Evolutionary conservation across 345 rosid species (phyloP).

Genomic region (Camelina sativa): DNA sequence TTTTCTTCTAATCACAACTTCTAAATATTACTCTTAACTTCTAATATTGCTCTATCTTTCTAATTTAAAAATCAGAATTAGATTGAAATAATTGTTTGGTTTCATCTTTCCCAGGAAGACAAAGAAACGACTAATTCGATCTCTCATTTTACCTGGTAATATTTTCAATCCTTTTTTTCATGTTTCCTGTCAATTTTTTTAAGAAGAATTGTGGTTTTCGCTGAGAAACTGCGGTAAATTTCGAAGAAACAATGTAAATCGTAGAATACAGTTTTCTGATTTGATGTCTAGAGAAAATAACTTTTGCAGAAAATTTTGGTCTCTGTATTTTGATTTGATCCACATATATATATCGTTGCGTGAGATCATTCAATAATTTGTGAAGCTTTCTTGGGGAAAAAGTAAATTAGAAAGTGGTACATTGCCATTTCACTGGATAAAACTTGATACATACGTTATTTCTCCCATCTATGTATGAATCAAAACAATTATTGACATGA

Average conservation of each 20-base stretch:
- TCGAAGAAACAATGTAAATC: slow-evolving; percentile 5
- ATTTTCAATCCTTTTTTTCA: not conserved
- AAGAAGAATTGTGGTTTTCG: slow-evolving; percentile 6
- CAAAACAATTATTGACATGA: not conserved
- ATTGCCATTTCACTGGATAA: not conserved
- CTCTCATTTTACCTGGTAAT: slow-evolving; percentile 32
- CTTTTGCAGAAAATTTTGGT: not conserved
- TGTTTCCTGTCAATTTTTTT: not conserved
- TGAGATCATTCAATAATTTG: not conserved
- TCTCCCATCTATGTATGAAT: not conserved
- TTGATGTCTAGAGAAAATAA: not conserved
- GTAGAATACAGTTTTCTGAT: not conserved
- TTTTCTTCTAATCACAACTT: slow-evolving; percentile 25
- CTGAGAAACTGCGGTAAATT: not conserved
- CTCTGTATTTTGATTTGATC: slow-evolving; percentile 16
- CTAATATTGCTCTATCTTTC: slow-evolving; percentile 25
- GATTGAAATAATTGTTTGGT: slow-evolving; percentile 24
- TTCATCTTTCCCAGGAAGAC: slow-evolving; percentile 24
- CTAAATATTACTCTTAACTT: slow-evolving; percentile 11
- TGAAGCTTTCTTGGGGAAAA: slow-evolving; percentile 26
- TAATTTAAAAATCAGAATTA: slow-evolving; percentile 17
- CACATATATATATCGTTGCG: not conserved
- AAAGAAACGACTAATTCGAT: slow-evolving; percentile 25
- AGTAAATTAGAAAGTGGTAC: not conserved
- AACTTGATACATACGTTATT: slow-evolving; percentile 29